phyloP scores from a whole-genome alignment of 2,329 filamentous ascomycete genomes.

The Phialocephala sp. region DNA sequence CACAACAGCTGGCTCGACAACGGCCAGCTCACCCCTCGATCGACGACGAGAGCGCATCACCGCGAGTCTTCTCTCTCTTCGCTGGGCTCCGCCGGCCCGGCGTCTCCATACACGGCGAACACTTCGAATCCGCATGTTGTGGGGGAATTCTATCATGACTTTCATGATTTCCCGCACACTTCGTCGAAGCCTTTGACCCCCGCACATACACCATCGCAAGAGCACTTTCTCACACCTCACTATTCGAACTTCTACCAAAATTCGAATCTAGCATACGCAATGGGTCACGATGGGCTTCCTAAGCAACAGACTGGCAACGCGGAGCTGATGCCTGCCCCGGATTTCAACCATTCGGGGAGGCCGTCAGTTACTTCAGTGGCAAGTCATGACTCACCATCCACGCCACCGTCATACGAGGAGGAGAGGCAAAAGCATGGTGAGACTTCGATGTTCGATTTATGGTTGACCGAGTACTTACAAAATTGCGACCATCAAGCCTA shows the following conservation, averaged over 20 bases:
- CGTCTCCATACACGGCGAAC: constrained; percentile 62
- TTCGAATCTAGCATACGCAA: constrained; percentile 34
- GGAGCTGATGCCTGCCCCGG: constrained; percentile 41
- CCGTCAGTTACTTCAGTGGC: constrained; percentile 63
- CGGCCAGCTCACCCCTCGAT: constrained; percentile 43
- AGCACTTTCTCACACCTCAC: constrained; percentile 41
- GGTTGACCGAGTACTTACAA: constrained; percentile 73
- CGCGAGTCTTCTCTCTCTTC: constrained; percentile 67
- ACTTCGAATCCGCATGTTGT: constrained; percentile 63
- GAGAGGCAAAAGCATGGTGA: constrained; percentile 63
- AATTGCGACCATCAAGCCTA: constrained; percentile 49
- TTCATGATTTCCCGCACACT: constrained; percentile 42
- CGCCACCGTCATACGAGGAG: constrained; percentile 57
- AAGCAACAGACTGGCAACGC: constrained; percentile 34
- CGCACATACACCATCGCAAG: constrained; percentile 41
- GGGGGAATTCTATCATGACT: constrained; percentile 52
- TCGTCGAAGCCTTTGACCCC: constrained; percentile 43
- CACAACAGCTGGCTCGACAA: constrained; percentile 40
- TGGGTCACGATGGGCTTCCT: constrained; percentile 36
- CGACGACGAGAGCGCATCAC: constrained; percentile 51
- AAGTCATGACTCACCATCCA: constrained; percentile 66
- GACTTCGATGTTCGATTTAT: constrained; percentile 46
- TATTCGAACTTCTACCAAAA: constrained; percentile 49
- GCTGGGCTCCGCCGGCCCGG: constrained; percentile 63
- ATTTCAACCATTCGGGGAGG: constrained; percentile 36